phyloP scores from a whole-genome alignment of 768 basidiomycete species.

The Lactarius trivialis region DNA sequence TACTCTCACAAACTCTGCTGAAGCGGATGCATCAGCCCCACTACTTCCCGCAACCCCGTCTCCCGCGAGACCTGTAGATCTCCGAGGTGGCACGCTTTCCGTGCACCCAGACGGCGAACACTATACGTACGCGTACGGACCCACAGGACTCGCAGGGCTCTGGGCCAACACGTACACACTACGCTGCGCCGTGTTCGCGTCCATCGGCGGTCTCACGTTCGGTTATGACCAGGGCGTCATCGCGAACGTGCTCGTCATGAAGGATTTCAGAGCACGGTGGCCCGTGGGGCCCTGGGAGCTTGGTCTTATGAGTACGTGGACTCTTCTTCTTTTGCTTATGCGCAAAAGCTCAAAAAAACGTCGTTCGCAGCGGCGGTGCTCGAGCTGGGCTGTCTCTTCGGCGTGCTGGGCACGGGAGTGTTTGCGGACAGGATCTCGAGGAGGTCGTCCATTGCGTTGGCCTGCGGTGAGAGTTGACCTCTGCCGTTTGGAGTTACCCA shows the following conservation, averaged over 20 bases:
- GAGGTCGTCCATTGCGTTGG: constrained; percentile 56
- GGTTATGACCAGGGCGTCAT: constrained; percentile 86
- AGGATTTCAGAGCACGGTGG: constrained; percentile 62
- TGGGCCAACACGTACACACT: constrained; percentile 58
- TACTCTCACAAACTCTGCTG: neutral
- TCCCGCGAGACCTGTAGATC: neutral
- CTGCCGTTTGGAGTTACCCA: no score
- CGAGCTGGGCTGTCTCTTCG: constrained; percentile 74
- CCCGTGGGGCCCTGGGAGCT: constrained; percentile 66
- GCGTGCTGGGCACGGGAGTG: constrained; percentile 60
- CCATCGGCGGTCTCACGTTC: constrained; percentile 71
- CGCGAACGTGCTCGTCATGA: constrained; percentile 80
- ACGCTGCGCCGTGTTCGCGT: constrained; percentile 66
- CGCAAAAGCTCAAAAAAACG: no score
- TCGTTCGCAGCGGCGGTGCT: constrained; percentile 56
- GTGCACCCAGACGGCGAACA: constrained; percentile 18
- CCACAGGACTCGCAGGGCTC: constrained; percentile 58
- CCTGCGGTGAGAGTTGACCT: constrained; percentile 54
- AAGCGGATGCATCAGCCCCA: constrained; percentile 12
- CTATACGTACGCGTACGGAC: constrained; percentile 70
- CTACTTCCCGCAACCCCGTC: constrained; percentile 5
- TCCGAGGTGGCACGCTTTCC: constrained; percentile 19
- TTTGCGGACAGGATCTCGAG: constrained; percentile 64
- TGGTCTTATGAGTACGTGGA: constrained; percentile 72
- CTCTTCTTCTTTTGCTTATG: no score